Percentiles rank a stretch among this genome's conserved stretches.
phyloP scores from a whole-genome alignment of 2,329 filamentous ascomycete species.

The Apiospora hydei region DNA sequence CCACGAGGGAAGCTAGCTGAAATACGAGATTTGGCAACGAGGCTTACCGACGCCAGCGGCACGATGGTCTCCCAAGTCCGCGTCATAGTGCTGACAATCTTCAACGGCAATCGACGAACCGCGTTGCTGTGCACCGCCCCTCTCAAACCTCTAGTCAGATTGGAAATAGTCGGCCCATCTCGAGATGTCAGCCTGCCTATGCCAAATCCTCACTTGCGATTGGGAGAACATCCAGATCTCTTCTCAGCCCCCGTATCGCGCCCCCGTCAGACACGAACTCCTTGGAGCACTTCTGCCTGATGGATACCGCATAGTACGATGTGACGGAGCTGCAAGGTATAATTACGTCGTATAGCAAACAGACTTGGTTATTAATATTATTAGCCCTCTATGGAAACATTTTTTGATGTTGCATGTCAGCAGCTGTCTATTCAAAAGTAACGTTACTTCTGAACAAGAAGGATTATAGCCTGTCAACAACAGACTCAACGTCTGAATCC shows the following conservation, averaged over 20 bases:
- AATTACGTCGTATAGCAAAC: neutral
- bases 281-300: neutral
- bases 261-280: neutral
- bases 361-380: neutral
- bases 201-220: neutral
- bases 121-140: neutral
- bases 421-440: neutral
- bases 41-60: neutral
- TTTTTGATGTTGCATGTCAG: neutral
- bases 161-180: neutral
- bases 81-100: neutral
- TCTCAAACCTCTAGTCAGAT: neutral
- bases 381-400: neutral
- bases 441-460: neutral
- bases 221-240: neutral
- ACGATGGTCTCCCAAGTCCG: neutral
- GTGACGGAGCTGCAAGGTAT: neutral
- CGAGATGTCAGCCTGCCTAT: neutral
- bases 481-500: neutral
- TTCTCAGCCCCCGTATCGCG: neutral
- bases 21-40: constrained; percentile 15
- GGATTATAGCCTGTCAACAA: neutral
- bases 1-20: neutral
- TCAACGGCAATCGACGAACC: neutral
- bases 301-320: no score